Conservation (phyloP, 148 eudicot genomes). For the Chenopodium suecicum region DNA sequence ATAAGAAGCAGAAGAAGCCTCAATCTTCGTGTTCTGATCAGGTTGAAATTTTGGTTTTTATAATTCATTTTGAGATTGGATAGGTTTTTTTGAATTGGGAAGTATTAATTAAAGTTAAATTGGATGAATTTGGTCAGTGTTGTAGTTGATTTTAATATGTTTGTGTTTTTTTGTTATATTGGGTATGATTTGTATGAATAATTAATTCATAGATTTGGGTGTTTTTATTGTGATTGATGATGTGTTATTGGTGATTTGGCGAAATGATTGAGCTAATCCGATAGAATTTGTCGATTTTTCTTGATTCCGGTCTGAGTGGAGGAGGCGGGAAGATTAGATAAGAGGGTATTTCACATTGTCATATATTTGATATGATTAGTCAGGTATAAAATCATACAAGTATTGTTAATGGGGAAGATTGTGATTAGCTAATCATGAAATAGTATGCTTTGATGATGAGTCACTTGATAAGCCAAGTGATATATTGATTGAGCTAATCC, state of each 20-base stretch:
- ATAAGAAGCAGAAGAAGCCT: conserved; percentile 42
- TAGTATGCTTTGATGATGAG: neutral
- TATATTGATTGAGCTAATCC: neutral
- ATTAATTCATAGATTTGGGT: neutral
- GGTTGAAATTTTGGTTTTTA: conserved; percentile 17
- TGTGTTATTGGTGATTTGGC: neutral
- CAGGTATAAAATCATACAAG: neutral
- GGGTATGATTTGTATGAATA: neutral
- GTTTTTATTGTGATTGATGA: neutral
- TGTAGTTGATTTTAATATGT: neutral
- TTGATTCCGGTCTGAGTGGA: neutral
- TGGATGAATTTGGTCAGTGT: neutral
- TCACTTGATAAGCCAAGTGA: neutral
- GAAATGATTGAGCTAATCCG: neutral
- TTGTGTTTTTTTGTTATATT: neutral
- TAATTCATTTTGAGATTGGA: too few species aligned
- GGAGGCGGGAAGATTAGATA: neutral
- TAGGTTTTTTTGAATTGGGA: neutral
- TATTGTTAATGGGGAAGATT: neutral
- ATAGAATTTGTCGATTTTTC: neutral
- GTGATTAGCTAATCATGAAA: neutral
- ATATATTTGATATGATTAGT: neutral
- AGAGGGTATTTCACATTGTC: neutral
- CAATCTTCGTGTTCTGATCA: conserved; percentile 25
- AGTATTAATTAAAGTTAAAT: neutral